Percentiles rank a stretch among this genome's conserved stretches.
Evolutionary conservation across 306 rosid species (phyloP).

Genomic region (Quercus cerris): DNA sequence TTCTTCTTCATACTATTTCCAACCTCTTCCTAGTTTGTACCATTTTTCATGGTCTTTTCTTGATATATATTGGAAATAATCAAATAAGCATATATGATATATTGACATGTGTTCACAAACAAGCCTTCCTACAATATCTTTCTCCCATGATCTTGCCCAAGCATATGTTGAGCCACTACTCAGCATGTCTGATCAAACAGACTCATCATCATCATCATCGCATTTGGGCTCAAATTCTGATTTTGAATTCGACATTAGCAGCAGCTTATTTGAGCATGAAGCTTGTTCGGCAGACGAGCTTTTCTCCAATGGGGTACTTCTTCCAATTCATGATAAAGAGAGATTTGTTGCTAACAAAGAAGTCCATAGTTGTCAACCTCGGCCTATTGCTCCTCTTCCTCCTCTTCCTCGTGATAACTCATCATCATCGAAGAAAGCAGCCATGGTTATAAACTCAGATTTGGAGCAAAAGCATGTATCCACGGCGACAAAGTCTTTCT

Average conservation of each 20-base stretch:
- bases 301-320: conserved; percentile 75
- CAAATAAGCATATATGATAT: no score
- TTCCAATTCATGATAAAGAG: conserved; percentile 52
- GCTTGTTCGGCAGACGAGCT: conserved; percentile 86
- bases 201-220: conserved; percentile 16
- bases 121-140: conserved; percentile 70
- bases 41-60: neutral
- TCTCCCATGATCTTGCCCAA: conserved; percentile 50
- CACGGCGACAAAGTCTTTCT: conserved; percentile 48
- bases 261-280: conserved; percentile 28
- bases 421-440: conserved; percentile 45
- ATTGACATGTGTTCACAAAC: conserved; percentile 62
- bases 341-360: conserved; percentile 20
- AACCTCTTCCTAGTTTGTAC: neutral
- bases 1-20: neutral
- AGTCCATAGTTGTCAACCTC: conserved; percentile 7
- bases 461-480: conserved; percentile 40
- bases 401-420: conserved; percentile 47
- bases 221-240: conserved; percentile 61
- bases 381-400: conserved; percentile 26
- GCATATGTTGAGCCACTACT: conserved; percentile 19
- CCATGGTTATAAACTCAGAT: conserved; percentile 23
- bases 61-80: neutral
- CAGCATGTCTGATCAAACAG: conserved; percentile 27
- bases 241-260: conserved; percentile 61